phyloP scores from a whole-genome alignment of 768 basidiomycete species.

The Lentinus tigrinus region DNA sequence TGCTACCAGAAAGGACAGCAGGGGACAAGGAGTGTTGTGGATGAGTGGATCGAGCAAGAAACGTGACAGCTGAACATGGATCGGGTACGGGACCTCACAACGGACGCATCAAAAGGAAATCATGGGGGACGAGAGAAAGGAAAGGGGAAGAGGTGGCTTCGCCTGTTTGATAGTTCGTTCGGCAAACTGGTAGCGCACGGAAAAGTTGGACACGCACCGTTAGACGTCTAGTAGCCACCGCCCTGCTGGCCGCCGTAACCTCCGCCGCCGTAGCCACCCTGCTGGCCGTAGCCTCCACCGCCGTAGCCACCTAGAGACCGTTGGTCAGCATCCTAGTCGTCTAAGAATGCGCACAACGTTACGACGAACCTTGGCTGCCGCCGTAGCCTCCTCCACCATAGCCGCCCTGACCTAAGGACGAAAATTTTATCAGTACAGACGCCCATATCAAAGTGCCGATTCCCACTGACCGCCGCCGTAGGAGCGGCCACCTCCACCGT shows the following conservation, averaged over 20 bases:
- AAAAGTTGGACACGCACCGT: background rate
- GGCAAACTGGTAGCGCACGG: too few species aligned
- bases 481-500: constrained; percentile 31
- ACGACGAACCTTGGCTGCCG: constrained; percentile 19
- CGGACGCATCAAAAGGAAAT: constrained; percentile 1
- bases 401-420: constrained; percentile 30
- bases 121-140: background rate
- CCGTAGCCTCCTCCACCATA: constrained; percentile 24
- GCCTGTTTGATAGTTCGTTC: background rate
- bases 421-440: constrained; percentile 26
- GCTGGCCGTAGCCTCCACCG: constrained; percentile 23
- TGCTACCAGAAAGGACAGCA: constrained; percentile 39
- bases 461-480: too few species aligned
- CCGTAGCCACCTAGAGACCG: constrained; percentile 10
- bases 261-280: constrained; percentile 21
- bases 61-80: constrained; percentile 11
- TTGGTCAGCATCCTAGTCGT: background rate
- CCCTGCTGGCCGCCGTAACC: constrained; percentile 23
- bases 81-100: constrained; percentile 3
- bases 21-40: constrained; percentile 35
- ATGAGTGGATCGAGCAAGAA: constrained; percentile 34
- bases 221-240: constrained; percentile 24
- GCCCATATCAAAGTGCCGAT: constrained; percentile 20
- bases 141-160: background rate
- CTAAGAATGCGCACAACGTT: background rate